Percentiles rank a stretch among this genome's conserved stretches.
These are phyloP conservation scores for Pseudogymnoascus sp. DNA, from an alignment of 2,329 filamentous ascomycete genomes.

Conservation along the genomic window DNA sequence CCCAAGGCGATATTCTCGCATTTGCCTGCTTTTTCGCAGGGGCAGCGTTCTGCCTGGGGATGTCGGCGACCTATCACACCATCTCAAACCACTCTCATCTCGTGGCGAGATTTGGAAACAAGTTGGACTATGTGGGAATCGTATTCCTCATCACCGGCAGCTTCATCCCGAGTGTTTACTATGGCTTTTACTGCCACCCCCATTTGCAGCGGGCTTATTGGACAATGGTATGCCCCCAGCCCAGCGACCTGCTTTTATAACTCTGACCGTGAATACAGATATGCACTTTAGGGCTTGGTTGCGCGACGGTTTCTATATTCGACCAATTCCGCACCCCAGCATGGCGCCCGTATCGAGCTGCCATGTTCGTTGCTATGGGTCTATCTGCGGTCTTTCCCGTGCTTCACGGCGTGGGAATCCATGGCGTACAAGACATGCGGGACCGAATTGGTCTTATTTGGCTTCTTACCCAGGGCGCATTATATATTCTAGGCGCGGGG, in stretches of 20 bases:
- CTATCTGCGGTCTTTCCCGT: slow-evolving; percentile 78
- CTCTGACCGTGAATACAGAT: slow-evolving; percentile 49
- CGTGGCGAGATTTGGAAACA: slow-evolving; percentile 79
- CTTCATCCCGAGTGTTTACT: slow-evolving; percentile 82
- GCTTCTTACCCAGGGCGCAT: slow-evolving; percentile 68
- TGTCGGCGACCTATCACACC: slow-evolving; percentile 80
- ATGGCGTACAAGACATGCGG: slow-evolving; percentile 59
- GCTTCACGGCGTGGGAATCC: slow-evolving; percentile 62
- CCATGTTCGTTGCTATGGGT: slow-evolving; percentile 85
- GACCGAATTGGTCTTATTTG: slow-evolving; percentile 72
- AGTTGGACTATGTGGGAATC: slow-evolving; percentile 91
- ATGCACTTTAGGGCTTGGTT: slow-evolving; percentile 66
- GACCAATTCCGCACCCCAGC: slow-evolving; percentile 76
- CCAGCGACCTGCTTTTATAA: not conserved
- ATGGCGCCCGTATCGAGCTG: slow-evolving; percentile 77
- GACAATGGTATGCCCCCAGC: slow-evolving; percentile 51
- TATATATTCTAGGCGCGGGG: slow-evolving; percentile 80
- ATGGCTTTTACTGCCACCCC: slow-evolving; percentile 70
- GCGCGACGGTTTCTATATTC: slow-evolving; percentile 67
- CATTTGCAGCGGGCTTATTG: slow-evolving; percentile 64
- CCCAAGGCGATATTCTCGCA: slow-evolving; percentile 56
- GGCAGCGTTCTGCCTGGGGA: slow-evolving; percentile 64
- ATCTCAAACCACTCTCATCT: slow-evolving; percentile 74
- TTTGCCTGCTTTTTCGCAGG: slow-evolving; percentile 76
- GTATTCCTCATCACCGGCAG: slow-evolving; percentile 85